These are phyloP conservation scores for Cladophialophora carrionii DNA, from an alignment of 2,329 filamentous ascomycete species.

Conservation along the genomic window DNA sequence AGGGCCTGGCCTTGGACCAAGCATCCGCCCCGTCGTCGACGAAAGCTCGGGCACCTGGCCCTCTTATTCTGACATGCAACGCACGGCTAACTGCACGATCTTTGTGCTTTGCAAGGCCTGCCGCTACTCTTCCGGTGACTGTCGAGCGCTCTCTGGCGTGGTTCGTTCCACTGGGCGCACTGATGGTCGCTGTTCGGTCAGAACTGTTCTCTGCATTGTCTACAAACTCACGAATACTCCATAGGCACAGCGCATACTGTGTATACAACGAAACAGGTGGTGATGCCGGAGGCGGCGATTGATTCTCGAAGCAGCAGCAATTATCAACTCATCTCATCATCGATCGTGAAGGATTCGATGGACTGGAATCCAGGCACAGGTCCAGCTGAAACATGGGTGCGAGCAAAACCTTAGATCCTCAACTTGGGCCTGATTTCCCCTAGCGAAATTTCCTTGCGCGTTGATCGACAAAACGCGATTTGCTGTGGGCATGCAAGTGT, in stretches of 20 bases:
- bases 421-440: conserved; percentile 6
- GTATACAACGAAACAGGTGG: not conserved
- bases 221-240: not conserved
- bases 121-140: not conserved
- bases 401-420: conserved; percentile 5
- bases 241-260: not conserved
- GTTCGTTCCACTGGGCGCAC: not conserved
- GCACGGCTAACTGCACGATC: not conserved
- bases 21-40: not conserved
- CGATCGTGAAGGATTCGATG: not conserved
- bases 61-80: not conserved
- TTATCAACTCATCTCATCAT: not conserved
- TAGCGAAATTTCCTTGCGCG: conserved; percentile 21
- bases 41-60: not conserved
- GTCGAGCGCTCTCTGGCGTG: not conserved
- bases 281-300: not conserved
- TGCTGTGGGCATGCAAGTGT: not conserved
- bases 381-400: conserved; percentile 1
- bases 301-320: not conserved
- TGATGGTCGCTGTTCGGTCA: not conserved
- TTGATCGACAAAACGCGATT: conserved; percentile 16
- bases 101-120: not conserved
- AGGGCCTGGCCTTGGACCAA: not conserved
- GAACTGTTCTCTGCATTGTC: not conserved
- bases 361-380: conserved; percentile 2